Evolutionary conservation across 768 basidiomycete species (phyloP).

Genomic region (Mycena rebaudengoi): DNA sequence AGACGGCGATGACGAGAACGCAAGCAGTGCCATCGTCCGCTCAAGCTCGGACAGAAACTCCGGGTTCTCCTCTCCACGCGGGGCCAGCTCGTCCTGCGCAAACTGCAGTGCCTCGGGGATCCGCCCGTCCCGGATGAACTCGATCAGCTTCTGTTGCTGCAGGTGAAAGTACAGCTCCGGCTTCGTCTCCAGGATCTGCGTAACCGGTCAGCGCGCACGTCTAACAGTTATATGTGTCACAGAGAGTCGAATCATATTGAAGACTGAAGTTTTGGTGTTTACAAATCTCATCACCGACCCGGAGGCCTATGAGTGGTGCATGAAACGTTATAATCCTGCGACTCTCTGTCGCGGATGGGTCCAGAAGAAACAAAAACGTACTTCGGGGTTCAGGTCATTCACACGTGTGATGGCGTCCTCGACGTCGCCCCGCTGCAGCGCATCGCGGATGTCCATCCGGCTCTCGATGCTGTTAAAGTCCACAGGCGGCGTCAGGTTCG

Average conservation of each 20-base stretch:
- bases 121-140: conserved; percentile 86
- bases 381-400: conserved; percentile 97
- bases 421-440: conserved; percentile 92
- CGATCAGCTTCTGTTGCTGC: conserved; percentile 95
- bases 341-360: conserved; percentile 22
- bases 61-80: conserved; percentile 93
- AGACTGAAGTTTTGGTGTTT: conserved; percentile 92
- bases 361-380: conserved; percentile 52
- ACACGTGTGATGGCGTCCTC: conserved; percentile 95
- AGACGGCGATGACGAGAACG: conserved; percentile 72
- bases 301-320: conserved; percentile 97
- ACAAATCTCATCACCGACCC: conserved; percentile 83
- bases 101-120: conserved; percentile 86
- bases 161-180: conserved; percentile 93
- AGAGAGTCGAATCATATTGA: conserved; percentile 80
- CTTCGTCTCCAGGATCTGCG: conserved; percentile 95
- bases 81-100: conserved; percentile 93
- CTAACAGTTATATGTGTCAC: conserved; percentile 20
- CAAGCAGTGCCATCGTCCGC: conserved; percentile 92
- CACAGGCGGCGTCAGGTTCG: conserved; percentile 76
- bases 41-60: conserved; percentile 94
- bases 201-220: conserved; percentile 31
- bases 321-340: conserved; percentile 91
- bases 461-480: conserved; percentile 95
- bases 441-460: conserved; percentile 93